Evolutionary conservation across 768 basidiomycete species (phyloP), one percentile per base, ranked within the genome.

Genomic region (Leccinum subgranulosum): DNA sequence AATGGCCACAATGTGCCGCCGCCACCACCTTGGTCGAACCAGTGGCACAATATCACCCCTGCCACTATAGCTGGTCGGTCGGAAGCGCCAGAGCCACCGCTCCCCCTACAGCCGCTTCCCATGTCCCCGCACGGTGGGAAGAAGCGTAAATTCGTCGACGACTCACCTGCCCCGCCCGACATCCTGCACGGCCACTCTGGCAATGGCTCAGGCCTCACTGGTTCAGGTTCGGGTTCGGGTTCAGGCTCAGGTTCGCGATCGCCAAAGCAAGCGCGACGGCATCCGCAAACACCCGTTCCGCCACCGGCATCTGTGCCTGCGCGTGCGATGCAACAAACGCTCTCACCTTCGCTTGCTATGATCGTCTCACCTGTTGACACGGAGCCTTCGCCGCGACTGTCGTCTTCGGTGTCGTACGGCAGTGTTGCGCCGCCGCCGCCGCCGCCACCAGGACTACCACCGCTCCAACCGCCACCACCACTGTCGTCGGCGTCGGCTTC

Each of bases 1-100:
- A 73, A 74, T 51, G 71, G 67, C 8, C 71, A 74, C 46, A 71
- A 74, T 4, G 71, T 73, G 36, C 71, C 73, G 6, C 71, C 71
- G 0, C 71, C 73, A 17, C 71, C 71, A 4, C 71, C 71, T 2
- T 73, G 71, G 71, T 73, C 71, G 4, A 73, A 21, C 43, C 71
- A 71, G 49, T 66, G 71, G 71, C 69, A 68, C 21, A 69, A 28
- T 31, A 59, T 61, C 9, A 60, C 63, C 2, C 23, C 69, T 8
- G 47, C 53, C 2, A 57, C 69, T 8, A 36, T 54, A 4, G 55
- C 52, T 11, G 66, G 54, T 10, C 69, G 54, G 14, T 68, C 70
- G 2, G 72, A 72, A 57, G 67, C 54, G 0, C 62, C 69, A 43
- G 71, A 70, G n/a, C 60, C 56, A 6, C 31, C 56, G 41, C 58